These are phyloP conservation scores for Metarhizium anisopliae DNA, from an alignment of 2,329 filamentous ascomycete genomes.

Conservation along the genomic window DNA sequence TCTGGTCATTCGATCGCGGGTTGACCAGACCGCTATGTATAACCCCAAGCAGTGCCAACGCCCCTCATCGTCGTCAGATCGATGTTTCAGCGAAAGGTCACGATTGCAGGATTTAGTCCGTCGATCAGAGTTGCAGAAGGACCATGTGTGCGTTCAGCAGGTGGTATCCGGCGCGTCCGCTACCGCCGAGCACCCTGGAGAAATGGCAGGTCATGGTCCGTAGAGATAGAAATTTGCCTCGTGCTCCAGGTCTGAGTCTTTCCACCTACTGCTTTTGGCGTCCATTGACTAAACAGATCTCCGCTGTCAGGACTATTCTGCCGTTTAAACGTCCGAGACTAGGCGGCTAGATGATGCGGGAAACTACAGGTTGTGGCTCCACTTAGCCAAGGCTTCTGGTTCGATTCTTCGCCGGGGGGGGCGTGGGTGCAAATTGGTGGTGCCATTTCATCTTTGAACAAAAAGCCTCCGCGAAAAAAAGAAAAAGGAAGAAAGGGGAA, in stretches of 20 bases:
- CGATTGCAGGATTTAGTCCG: background rate
- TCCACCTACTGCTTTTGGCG: background rate
- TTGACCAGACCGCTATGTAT: background rate
- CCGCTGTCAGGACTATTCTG: background rate
- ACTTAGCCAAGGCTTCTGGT: background rate
- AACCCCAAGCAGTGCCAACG: background rate
- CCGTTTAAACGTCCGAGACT: background rate
- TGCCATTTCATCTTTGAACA: background rate
- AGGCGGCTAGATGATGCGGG: background rate
- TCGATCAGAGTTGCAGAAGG: background rate
- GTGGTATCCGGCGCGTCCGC: constrained; percentile 2
- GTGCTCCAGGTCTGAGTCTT: background rate
- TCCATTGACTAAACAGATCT: background rate
- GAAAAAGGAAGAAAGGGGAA: background rate
- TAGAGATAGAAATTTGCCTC: background rate
- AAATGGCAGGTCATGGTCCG: background rate
- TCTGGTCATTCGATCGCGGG: background rate
- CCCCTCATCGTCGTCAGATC: background rate
- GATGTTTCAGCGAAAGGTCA: background rate
- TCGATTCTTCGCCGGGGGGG: background rate
- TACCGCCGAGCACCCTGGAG: background rate
- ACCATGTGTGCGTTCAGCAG: background rate
- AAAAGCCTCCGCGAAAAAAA: background rate
- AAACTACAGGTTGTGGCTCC: background rate
- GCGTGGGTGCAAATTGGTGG: background rate